Base-by-base conservation (phyloP, 768 basidiomycete genomes). In the Mycena chlorophos region DNA sequence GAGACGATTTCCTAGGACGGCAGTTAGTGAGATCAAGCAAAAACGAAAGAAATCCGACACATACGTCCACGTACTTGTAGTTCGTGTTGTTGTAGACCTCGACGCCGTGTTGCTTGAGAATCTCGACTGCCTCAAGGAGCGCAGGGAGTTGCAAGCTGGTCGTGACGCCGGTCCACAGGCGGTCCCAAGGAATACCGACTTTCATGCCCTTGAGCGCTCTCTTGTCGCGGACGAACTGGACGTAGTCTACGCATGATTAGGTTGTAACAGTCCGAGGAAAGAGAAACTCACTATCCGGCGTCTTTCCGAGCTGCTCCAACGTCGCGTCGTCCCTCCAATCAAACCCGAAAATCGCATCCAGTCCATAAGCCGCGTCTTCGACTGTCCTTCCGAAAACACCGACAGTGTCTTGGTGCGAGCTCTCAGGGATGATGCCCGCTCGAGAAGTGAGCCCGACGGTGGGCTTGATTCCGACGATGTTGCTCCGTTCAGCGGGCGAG, bases 381-480 rank as follows among this genome's bases (percentile, higher is more conserved):
- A 75, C 65, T 16, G 69, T 73, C 16, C 74, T 70, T 26, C 68
- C 55, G 42, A 78, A 66, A 3, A 73, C 66, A 2, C 76, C 76
- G 17, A 76, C 73, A 3, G 75, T 71, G 46, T 78, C 77, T 60
- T 73, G 73, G 55, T 75, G 66, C 19, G 52, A 64, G 5, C 71
- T 72, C 14, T 73, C 70, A 3, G 75, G 75, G 39, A 75, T 69
- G 12, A 76, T 75, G 46, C 76, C 77, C 19, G 71, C 70, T 6
- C 74, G 68, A 16, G 74, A 76, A 8, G 74, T 75, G 17, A 78
- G 58, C 1, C 77, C 76, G 14, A 77, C 73, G 1, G 73, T 78
- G 0, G 76, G 73, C 58, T 77, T 75, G 26, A 78, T 73, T 1
- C 75, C 77, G n/a, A 74, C 75, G 5, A 78, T 49, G 52, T 74